Conservation (phyloP, 768 basidiomycete genomes). For the Cubamyces sp. region DNA sequence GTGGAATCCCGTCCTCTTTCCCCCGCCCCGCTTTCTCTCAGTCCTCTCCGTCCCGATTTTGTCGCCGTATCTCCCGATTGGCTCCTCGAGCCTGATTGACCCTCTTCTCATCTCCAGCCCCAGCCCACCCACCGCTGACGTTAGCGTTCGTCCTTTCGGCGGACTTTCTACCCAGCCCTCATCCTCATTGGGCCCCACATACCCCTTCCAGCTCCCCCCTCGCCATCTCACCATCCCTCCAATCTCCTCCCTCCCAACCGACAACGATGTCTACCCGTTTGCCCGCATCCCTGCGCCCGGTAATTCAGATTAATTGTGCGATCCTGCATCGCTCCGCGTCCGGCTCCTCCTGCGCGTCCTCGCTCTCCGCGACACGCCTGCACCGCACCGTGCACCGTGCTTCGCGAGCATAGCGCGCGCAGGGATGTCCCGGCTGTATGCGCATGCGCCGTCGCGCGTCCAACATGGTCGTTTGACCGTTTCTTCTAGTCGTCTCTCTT, state of each 20-base stretch:
- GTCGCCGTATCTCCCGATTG: constrained; percentile 52
- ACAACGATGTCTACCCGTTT: no score
- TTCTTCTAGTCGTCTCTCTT: not conserved
- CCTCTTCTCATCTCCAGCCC: constrained; percentile 20
- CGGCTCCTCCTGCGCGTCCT: constrained; percentile 6
- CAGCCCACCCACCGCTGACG: constrained; percentile 24
- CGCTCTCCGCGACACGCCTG: constrained; percentile 16
- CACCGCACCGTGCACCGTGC: constrained; percentile 9
- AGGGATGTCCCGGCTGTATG: no score
- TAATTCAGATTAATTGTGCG: constrained; percentile 16
- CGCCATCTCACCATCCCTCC: constrained; percentile 18
- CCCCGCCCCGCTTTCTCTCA: constrained; percentile 37
- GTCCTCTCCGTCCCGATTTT: constrained; percentile 48
- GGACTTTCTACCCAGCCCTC: constrained; percentile 36
- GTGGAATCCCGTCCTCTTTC: constrained; percentile 29
- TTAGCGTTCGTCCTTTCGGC: constrained; percentile 44
- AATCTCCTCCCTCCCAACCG: constrained; percentile 15
- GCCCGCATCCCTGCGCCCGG: constrained; percentile 7
- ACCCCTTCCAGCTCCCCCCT: constrained; percentile 23
- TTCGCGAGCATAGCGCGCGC: not conserved
- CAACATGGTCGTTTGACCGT: no score
- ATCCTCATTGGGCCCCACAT: constrained; percentile 4
- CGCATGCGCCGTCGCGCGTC: no score
- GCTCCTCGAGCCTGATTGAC: constrained; percentile 32
- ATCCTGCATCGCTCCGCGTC: constrained; percentile 9